Evolutionary conservation across 2,329 filamentous ascomycete species (phyloP).

Genomic region (Fusarium sambucinum): DNA sequence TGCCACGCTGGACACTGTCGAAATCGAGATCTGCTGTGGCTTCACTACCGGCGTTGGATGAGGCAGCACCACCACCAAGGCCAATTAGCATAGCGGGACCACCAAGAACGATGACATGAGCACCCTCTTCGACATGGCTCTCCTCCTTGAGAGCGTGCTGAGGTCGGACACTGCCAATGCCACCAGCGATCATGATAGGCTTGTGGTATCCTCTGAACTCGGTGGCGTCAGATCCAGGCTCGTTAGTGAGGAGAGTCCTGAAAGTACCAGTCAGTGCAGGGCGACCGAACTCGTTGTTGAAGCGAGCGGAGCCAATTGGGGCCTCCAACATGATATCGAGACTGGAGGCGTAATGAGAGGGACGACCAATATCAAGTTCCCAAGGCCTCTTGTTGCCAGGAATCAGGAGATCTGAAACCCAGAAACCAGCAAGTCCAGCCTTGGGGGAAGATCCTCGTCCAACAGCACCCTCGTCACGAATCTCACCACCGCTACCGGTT

Average conservation of each 20-base stretch:
- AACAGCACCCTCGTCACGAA: slow-evolving; percentile 94
- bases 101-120: slow-evolving; percentile 91
- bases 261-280: slow-evolving; percentile 92
- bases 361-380: slow-evolving; percentile 92
- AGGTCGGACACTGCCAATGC: slow-evolving; percentile 90
- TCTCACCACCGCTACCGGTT: slow-evolving; percentile 95
- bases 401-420: slow-evolving; percentile 93
- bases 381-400: slow-evolving; percentile 85
- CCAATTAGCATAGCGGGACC: slow-evolving; percentile 98
- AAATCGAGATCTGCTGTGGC: slow-evolving; percentile 94
- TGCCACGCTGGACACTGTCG: slow-evolving; percentile 95
- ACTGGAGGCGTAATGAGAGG: slow-evolving; percentile 91
- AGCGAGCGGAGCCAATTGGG: slow-evolving; percentile 92
- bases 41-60: slow-evolving; percentile 88
- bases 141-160: slow-evolving; percentile 90
- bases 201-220: slow-evolving; percentile 96
- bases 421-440: slow-evolving; percentile 91
- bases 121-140: slow-evolving; percentile 83
- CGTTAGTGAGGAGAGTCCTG: slow-evolving; percentile 81
- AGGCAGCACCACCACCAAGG: slow-evolving; percentile 93
- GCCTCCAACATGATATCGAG: slow-evolving; percentile 98
- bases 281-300: slow-evolving; percentile 98
- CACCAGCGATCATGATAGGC: slow-evolving; percentile 98
- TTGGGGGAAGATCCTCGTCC: slow-evolving; percentile 93
- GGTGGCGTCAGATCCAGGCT: slow-evolving; percentile 60